Evolutionary conservation across 176 grass and related monocot genomes (phyloP).

Genomic region (Tillandsia fasciculata): DNA sequence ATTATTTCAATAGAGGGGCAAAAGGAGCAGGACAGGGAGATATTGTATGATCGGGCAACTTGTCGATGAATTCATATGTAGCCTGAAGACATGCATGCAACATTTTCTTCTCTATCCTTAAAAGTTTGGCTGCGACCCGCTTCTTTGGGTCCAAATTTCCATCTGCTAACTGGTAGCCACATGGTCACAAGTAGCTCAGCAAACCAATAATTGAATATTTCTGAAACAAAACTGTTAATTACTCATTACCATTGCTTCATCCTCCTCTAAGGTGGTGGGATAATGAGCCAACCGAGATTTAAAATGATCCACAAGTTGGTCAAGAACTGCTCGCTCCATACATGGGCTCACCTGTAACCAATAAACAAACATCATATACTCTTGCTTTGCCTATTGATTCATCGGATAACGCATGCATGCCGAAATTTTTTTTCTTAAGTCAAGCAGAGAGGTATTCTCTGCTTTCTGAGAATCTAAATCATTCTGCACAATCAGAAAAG

Average conservation of each 20-base stretch:
- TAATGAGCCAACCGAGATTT: slow-evolving; percentile 78
- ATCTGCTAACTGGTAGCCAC: slow-evolving; percentile 49
- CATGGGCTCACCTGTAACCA: slow-evolving; percentile 67
- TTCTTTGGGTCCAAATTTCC: slow-evolving; percentile 83
- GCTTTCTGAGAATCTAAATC: not conserved
- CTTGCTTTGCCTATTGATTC: no score
- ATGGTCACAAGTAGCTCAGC: slow-evolving; percentile 6
- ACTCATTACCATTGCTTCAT: slow-evolving; percentile 76
- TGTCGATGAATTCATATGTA: slow-evolving; percentile 53
- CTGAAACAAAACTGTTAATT: slow-evolving; percentile 4
- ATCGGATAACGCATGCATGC: no score
- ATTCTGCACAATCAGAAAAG: not conserved
- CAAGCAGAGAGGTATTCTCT: no score
- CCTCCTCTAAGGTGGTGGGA: slow-evolving; percentile 66
- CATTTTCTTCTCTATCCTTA: slow-evolving; percentile 90
- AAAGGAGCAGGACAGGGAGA: slow-evolving; percentile 84
- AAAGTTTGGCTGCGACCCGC: slow-evolving; percentile 73
- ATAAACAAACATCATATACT: not conserved
- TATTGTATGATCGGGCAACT: slow-evolving; percentile 71
- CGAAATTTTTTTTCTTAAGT: no score
- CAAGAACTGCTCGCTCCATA: slow-evolving; percentile 85
- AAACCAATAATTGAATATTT: slow-evolving; percentile 13
- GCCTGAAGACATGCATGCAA: slow-evolving; percentile 78
- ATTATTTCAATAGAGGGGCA: slow-evolving; percentile 68
- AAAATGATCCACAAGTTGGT: slow-evolving; percentile 85